phyloP scores from a whole-genome alignment of 164 flowering plant species.

The Brasenia schreberi region DNA sequence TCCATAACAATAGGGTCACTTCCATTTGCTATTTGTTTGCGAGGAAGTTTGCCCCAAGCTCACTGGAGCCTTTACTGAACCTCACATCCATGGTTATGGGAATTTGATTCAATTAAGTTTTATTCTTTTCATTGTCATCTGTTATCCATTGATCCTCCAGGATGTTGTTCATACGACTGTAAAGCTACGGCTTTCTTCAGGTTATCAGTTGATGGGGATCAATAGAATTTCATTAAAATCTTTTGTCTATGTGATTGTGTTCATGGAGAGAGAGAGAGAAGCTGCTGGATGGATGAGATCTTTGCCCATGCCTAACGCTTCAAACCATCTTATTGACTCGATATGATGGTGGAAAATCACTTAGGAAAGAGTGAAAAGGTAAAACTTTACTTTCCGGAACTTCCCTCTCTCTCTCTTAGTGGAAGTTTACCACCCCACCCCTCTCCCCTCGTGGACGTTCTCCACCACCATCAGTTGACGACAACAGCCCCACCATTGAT shows the following conservation, averaged over 20 bases:
- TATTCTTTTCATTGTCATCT: neutral
- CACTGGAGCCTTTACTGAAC: slow-evolving; percentile 27
- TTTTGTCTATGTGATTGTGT: neutral
- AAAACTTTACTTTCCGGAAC: too few species aligned
- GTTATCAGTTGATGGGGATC: neutral
- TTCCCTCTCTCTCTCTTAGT: too few species aligned
- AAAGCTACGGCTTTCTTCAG: neutral
- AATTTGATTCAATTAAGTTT: slow-evolving; percentile 11
- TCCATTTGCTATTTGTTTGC: slow-evolving; percentile 26
- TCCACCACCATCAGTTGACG: too few species aligned
- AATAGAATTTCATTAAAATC: neutral
- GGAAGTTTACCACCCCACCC: too few species aligned
- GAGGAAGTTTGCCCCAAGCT: slow-evolving; percentile 26
- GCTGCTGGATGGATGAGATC: too few species aligned
- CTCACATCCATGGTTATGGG: slow-evolving; percentile 20
- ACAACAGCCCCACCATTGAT: too few species aligned
- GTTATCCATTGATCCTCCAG: neutral
- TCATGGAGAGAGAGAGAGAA: neutral
- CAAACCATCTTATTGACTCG: too few species aligned
- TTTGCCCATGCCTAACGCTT: too few species aligned
- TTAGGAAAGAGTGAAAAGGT: too few species aligned
- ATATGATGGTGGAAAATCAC: too few species aligned
- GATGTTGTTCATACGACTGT: neutral
- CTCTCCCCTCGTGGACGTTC: too few species aligned
- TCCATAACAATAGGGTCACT: slow-evolving; percentile 32